Conservation (phyloP, 345 rosid species). For the Eucalyptus sp. region DNA sequence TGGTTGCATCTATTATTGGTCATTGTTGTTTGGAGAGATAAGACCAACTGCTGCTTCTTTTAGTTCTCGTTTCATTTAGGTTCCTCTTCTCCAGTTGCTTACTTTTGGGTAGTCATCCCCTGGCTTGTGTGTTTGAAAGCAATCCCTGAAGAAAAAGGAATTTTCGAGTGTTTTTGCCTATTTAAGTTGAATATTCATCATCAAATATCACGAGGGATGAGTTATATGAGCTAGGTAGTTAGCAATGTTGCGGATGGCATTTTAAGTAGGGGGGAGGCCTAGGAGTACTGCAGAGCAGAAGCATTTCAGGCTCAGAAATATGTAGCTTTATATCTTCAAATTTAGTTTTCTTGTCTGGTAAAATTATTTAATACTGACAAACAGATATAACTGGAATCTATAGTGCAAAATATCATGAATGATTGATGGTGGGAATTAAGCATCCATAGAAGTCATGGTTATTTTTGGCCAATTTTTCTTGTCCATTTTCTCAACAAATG, state of each 20-base stretch:
- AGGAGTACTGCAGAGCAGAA: not conserved
- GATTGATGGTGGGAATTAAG: not conserved
- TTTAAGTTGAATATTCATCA: not conserved
- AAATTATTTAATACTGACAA: not conserved
- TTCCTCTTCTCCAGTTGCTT: not conserved
- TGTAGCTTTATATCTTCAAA: not conserved
- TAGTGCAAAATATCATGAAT: not conserved
- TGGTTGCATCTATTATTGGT: not conserved
- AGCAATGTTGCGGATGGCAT: not conserved
- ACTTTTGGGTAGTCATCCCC: not conserved
- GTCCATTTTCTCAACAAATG: not conserved
- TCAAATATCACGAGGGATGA: not conserved
- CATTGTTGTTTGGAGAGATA: slow-evolving; percentile 41
- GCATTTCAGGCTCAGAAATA: not conserved
- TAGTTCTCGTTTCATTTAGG: slow-evolving; percentile 12
- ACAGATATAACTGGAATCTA: not conserved
- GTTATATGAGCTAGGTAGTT: not conserved
- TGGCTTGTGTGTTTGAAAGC: not conserved
- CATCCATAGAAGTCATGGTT: not conserved
- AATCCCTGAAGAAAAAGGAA: not conserved
- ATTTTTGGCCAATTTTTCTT: not conserved
- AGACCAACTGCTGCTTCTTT: slow-evolving; percentile 84
- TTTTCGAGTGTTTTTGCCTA: not conserved
- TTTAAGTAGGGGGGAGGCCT: not conserved
- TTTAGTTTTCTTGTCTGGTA: not conserved